phyloP scores from a whole-genome alignment of 495 filamentous ascomycete genomes.

The Penicillium angulare region DNA sequence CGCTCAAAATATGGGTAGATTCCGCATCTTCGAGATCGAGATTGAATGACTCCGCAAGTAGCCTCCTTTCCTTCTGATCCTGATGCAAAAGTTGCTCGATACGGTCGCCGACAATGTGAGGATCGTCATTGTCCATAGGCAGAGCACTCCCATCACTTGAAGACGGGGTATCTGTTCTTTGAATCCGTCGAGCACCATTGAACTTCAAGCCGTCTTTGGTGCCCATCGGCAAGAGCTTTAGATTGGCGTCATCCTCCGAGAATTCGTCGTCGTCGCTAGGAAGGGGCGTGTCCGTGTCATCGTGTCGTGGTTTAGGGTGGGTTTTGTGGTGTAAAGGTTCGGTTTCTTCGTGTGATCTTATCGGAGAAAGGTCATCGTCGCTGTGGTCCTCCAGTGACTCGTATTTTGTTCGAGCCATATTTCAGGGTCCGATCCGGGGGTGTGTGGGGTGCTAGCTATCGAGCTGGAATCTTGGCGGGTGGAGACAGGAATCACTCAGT shows the following conservation, averaged over 20 bases:
- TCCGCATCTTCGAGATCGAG: constrained; percentile 21
- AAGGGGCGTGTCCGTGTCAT: constrained; percentile 4
- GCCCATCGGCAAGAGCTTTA: constrained; percentile 18
- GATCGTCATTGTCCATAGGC: constrained; percentile 9
- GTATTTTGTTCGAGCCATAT: constrained; percentile 9
- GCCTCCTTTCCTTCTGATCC: constrained; percentile 9
- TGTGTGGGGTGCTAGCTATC: constrained; percentile 10
- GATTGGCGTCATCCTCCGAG: constrained; percentile 12
- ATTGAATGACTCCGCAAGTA: constrained; percentile 19
- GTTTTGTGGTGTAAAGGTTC: neutral
- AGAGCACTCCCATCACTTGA: neutral
- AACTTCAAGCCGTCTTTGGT: neutral
- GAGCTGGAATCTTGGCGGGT: constrained; percentile 4
- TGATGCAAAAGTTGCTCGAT: constrained; percentile 19
- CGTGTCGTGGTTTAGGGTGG: neutral
- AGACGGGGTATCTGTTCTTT: neutral
- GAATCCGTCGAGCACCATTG: neutral
- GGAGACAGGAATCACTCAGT: neutral
- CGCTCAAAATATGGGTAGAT: constrained; percentile 13
- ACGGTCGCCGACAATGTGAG: constrained; percentile 14
- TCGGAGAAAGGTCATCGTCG: neutral
- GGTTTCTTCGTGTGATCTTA: neutral
- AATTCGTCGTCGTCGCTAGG: constrained; percentile 12
- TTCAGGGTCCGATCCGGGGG: neutral
- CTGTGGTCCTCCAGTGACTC: constrained; percentile 3